Evolutionary conservation across 108 stramenopile species (phyloP), one percentile per base, ranked within the genome.

Genomic region (Skeletonema tropicum): DNA sequence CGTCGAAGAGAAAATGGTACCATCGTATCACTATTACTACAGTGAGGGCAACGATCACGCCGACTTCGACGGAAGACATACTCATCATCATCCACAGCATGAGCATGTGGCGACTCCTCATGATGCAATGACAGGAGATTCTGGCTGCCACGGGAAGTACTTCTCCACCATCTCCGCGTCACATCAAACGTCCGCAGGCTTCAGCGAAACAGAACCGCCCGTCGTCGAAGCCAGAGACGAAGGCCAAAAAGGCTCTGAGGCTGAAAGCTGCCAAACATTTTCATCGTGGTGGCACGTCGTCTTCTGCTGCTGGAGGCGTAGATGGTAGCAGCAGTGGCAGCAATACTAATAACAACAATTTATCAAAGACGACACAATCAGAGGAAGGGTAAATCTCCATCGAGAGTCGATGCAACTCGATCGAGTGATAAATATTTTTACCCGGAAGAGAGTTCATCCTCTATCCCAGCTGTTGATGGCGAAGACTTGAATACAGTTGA

Each of bases 111-210:
- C 57, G 66, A 70, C 76, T 0, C 76, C 76, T 8, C 76, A 77
- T 48, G 69, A 57, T 13, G 49, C 45, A 17, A 77, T 77, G 76
- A 77, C 76, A 14, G 70, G 70, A 69, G 55, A 77, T 77, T 42
- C 60, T 77, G 15, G 57, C 63, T n/a, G 64, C 49, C 48, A 62
- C 76, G 7, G 76, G 64, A 32, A 52, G 32, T 33, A 30, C 26
- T 60, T 66, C 60, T 35, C 72, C 72, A 46, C 38, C 36, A 21
- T n/a, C 21, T 1, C 21, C 59, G 9, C 29, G 21, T 26, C 9
- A 48, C 30, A 33, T 9, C 11, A 26, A 71, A 17, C 45, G 8
- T 13, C 57, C 38, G 46, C 60, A 17, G 59, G 58, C 32, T 7
- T 38, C 61, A 33, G 10, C 35, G 61, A 45, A 39, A 62, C 32